Conservation (phyloP, 2,329 filamentous ascomycete species). For the Aspergillus pseudoviridinutans region DNA sequence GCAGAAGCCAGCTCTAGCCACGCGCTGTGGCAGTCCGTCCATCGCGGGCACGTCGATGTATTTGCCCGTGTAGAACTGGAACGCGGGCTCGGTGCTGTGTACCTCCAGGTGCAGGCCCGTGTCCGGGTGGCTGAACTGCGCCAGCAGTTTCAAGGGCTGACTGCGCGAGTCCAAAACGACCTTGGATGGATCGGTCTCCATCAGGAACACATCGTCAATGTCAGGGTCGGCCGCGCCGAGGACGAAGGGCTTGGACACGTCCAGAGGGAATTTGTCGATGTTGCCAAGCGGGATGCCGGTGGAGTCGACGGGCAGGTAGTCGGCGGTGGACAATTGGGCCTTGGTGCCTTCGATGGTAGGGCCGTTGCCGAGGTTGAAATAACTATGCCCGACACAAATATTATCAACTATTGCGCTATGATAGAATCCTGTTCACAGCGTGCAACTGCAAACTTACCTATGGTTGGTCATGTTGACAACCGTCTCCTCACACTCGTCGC, state of each 20-base stretch:
- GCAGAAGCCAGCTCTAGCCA: slow-evolving; percentile 73
- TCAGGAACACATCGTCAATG: slow-evolving; percentile 87
- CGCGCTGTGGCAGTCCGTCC: slow-evolving; percentile 58
- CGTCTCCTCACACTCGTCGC: slow-evolving; percentile 77
- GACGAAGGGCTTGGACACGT: slow-evolving; percentile 64
- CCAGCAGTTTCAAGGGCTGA: slow-evolving; percentile 61
- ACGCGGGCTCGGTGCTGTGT: slow-evolving; percentile 86
- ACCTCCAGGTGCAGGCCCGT: slow-evolving; percentile 80
- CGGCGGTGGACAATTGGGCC: slow-evolving; percentile 54
- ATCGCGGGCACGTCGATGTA: slow-evolving; percentile 71
- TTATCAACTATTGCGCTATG: not conserved
- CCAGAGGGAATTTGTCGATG: slow-evolving; percentile 60
- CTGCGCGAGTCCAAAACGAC: slow-evolving; percentile 65
- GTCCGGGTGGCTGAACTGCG: slow-evolving; percentile 68
- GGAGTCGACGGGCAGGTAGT: slow-evolving; percentile 70
- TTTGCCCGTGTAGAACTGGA: slow-evolving; percentile 94
- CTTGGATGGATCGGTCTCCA: slow-evolving; percentile 58
- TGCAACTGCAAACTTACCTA: slow-evolving; percentile 51
- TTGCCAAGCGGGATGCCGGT: slow-evolving; percentile 69
- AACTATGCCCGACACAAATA: slow-evolving; percentile 37
- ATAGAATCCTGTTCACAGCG: not conserved
- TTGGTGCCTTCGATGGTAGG: slow-evolving; percentile 61
- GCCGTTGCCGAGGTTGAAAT: slow-evolving; percentile 62
- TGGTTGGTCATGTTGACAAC: slow-evolving; percentile 93
- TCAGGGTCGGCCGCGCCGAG: slow-evolving; percentile 68